Percentiles rank a stretch among this genome's conserved stretches.
Evolutionary conservation across 225 moss, liverwort and hornwort genomes (phyloP).

Genomic region (Polytrichum commune): DNA sequence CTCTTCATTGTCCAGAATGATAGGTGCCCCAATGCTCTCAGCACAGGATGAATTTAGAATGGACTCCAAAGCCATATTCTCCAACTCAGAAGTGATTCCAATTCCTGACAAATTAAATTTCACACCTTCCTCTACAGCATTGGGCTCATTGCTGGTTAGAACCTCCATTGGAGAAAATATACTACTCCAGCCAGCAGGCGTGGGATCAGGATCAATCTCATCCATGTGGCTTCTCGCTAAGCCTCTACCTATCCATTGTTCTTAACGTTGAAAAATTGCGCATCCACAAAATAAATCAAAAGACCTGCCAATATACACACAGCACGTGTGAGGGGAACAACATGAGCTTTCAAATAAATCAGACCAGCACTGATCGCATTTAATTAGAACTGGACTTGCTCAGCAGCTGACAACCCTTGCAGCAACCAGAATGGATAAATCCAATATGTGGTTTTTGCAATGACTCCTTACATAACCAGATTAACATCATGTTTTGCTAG

Average conservation of each 20-base stretch:
- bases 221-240: slow-evolving; percentile 13
- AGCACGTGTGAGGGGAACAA: slow-evolving; percentile 2
- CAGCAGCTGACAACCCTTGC: no score
- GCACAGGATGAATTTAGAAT: slow-evolving; percentile 8
- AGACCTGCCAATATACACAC: slow-evolving; percentile 21
- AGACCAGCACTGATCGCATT: no score
- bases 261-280: not conserved
- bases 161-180: slow-evolving; percentile 25
- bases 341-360: no score
- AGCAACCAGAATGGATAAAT: no score
- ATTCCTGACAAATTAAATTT: slow-evolving; percentile 14
- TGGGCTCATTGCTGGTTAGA: slow-evolving; percentile 29
- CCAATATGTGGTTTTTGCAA: no score
- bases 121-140: slow-evolving; percentile 15
- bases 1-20: slow-evolving; percentile 19
- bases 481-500: no score
- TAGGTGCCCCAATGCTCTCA: slow-evolving; percentile 20
- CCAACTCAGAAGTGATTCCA: slow-evolving; percentile 15
- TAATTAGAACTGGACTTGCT: no score
- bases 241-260: slow-evolving; percentile 1
- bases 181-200: slow-evolving; percentile 5
- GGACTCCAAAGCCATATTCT: slow-evolving; percentile 16
- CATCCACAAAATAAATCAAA: slow-evolving; percentile 11
- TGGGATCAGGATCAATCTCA: slow-evolving; percentile 11
- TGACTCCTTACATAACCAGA: no score